Percentiles rank a stretch among this genome's conserved stretches.
Evolutionary conservation across 2,329 filamentous ascomycete species (phyloP).

Genomic region (Scleromitrula shiraiana): DNA sequence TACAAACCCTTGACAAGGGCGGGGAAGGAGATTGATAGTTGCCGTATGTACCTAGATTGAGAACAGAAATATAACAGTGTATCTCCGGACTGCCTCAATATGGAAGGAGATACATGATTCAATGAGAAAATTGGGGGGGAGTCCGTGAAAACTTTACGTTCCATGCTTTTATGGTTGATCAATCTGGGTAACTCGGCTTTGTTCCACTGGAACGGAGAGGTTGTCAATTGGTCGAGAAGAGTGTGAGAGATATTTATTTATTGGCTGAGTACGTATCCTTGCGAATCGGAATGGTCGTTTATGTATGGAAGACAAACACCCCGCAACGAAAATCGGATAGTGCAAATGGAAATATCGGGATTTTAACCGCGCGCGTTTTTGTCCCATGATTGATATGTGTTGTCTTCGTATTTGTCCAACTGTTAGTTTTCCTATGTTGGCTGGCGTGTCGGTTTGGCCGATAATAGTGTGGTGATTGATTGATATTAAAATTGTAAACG

Average conservation of each 20-base stretch:
- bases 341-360: background rate
- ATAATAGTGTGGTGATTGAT: background rate
- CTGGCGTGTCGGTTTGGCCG: background rate
- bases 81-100: background rate
- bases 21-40: background rate
- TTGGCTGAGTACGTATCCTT: background rate
- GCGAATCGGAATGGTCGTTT: background rate
- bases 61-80: background rate
- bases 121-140: background rate
- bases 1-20: too few species aligned
- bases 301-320: background rate
- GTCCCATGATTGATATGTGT: background rate
- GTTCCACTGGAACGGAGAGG: background rate
- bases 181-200: background rate
- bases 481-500: background rate
- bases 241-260: background rate
- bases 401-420: background rate
- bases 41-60: background rate
- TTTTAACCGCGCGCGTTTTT: slow-evolving; percentile 2
- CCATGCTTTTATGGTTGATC: background rate
- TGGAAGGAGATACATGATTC: background rate
- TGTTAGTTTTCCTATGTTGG: slow-evolving; percentile 1
- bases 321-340: background rate
- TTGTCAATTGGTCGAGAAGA: background rate
- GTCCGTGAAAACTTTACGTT: too few species aligned